Conservation (phyloP, 192 early-diverging fungal species). For the Gamsiella multidivaricata region DNA sequence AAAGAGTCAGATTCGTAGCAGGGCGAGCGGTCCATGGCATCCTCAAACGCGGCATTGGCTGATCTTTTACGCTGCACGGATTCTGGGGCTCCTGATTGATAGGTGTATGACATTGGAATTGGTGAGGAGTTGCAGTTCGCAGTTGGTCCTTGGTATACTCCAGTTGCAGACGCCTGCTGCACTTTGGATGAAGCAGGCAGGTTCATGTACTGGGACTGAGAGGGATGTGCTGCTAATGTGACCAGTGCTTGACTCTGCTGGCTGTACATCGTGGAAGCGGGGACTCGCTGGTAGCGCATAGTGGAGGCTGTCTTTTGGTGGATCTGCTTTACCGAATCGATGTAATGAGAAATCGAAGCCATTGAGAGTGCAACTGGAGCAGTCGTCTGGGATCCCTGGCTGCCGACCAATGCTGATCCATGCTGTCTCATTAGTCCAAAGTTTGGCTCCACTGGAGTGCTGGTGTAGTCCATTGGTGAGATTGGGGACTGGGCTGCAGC, state of each 20-base stretch:
- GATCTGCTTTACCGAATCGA: slow-evolving; percentile 38
- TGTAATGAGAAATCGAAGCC: slow-evolving; percentile 41
- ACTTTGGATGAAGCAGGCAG: background rate
- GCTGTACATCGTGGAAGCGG: slow-evolving; percentile 2
- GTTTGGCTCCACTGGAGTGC: background rate
- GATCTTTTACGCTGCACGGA: slow-evolving; percentile 41
- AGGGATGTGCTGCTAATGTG: background rate
- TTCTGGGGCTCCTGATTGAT: slow-evolving; percentile 16
- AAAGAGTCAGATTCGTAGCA: slow-evolving; percentile 1
- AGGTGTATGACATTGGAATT: background rate
- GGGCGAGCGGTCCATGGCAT: slow-evolving; percentile 19
- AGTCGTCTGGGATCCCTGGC: background rate
- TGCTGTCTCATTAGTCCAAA: background rate
- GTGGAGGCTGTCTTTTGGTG: slow-evolving; percentile 19
- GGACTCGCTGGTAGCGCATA: slow-evolving; percentile 16
- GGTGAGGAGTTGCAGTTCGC: slow-evolving; percentile 14
- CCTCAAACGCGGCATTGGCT: slow-evolving; percentile 46
- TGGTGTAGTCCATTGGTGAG: slow-evolving; percentile 31
- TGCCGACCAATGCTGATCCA: background rate
- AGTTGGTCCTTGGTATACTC: background rate
- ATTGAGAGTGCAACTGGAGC: slow-evolving; percentile 24
- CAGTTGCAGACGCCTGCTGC: background rate
- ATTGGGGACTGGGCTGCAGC: slow-evolving; percentile 34
- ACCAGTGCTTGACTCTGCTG: background rate
- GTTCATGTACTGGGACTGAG: slow-evolving; percentile 11